Base-by-base conservation (phyloP, 306 rosid species). In the Echinosophora koreensis region DNA sequence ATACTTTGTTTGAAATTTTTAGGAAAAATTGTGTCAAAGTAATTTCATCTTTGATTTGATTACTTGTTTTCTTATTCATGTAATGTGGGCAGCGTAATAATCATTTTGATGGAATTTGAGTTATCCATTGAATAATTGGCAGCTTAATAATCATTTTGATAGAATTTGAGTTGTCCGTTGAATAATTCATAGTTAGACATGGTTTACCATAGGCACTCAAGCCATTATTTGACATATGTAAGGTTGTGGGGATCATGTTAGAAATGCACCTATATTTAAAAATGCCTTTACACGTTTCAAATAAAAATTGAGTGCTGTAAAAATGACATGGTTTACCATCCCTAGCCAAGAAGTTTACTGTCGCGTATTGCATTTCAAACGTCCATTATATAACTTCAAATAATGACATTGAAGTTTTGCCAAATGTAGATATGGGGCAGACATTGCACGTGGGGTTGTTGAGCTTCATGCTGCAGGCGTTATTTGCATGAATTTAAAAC, bases 401-500 rank as follows among this genome's bases (percentile, higher is more conserved):
- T 77, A 7, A 54, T 84, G 83, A 87, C 79, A 41, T 77, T 73
- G 77, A 59, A 41, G 42, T 30, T 82, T 89, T 30, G n/a, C 74
- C 58, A 57, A 59, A 81, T 79, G 84, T 85, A 95, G 99, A 87
- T 95, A 90, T 44, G 99, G 99, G 61, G 97, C 97, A 35, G 99
- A 95, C 73, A 90, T 95, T 85, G 96, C 99, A 56, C 87, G 97
- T 55, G 99, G 99, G 60, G 99, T 95, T 68, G 97, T 95, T 76
- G 99, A 95, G 81, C 97, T 95, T 80, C 99, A 95, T 41, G 97
- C 99, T 13, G 97, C 99, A 32, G 97, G 97, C 4, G 93, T 95
- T 79, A 85, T 95, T 72, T 95, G 99, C 88, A 95, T 95, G 99
- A 95, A 91, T 87, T 77, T 95, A 74, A 92, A 95, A 83, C 99